A percentile compares a stretch with the other conserved stretches of the same genome.
These are phyloP conservation scores for Trametes hirsuta DNA, from an alignment of 1,284 basidiomycete genomes.

Conservation along the genomic window DNA sequence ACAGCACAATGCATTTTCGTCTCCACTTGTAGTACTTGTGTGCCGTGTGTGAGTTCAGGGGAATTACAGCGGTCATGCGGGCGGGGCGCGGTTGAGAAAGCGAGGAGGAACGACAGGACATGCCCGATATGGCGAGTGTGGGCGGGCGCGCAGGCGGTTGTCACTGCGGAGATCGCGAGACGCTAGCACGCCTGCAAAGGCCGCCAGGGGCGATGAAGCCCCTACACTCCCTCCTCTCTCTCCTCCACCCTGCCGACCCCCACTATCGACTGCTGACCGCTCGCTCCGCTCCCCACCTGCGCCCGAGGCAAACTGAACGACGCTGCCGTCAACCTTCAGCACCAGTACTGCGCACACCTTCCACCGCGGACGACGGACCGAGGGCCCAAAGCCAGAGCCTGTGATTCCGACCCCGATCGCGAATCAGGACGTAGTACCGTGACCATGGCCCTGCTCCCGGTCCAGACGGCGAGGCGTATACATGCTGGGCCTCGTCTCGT, in stretches of 20 bases:
- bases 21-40: neutral
- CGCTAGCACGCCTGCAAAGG: slow-evolving; percentile 1
- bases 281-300: neutral
- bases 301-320: neutral
- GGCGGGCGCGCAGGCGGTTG: neutral
- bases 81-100: neutral
- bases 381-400: neutral
- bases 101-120: neutral
- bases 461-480: neutral
- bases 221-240: neutral
- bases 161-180: slow-evolving; percentile 8
- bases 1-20: slow-evolving; percentile 5
- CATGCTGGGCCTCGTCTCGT: too few species aligned
- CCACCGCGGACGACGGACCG: slow-evolving; percentile 9
- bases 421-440: slow-evolving; percentile 6
- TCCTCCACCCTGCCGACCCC: neutral
- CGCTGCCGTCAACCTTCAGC: neutral
- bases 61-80: neutral
- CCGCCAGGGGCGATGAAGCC: slow-evolving; percentile 5
- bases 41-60: neutral
- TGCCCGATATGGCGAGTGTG: neutral
- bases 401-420: slow-evolving; percentile 9
- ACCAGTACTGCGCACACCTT: neutral
- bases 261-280: neutral
- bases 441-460: neutral